These are phyloP conservation scores for Aspergillus biplanus DNA, from an alignment of 495 filamentous ascomycete genomes.

Conservation along the genomic window DNA sequence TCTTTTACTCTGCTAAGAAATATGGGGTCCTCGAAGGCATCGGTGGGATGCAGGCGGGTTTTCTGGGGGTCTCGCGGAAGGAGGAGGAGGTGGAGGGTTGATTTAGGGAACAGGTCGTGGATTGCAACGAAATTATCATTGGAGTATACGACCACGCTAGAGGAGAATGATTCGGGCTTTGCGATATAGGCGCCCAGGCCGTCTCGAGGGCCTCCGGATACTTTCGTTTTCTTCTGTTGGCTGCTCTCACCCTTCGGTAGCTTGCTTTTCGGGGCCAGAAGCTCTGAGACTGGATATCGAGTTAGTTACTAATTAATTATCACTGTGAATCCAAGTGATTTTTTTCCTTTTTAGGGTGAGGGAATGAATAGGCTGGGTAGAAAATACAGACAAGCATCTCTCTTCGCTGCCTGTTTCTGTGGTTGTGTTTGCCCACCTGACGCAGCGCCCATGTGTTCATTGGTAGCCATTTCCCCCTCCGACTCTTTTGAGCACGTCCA, in stretches of 20 bases:
- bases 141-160: constrained; percentile 67
- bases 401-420: constrained; percentile 35
- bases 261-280: constrained; percentile 67
- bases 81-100: constrained; percentile 81
- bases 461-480: constrained; percentile 15
- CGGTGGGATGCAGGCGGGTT: constrained; percentile 71
- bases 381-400: constrained; percentile 46
- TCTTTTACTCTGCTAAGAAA: constrained; percentile 69
- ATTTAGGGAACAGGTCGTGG: constrained; percentile 83
- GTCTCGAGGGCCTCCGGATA: constrained; percentile 52
- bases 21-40: constrained; percentile 69
- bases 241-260: constrained; percentile 38
- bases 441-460: not conserved
- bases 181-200: constrained; percentile 72
- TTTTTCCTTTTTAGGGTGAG: not conserved
- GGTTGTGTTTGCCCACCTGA: constrained; percentile 6
- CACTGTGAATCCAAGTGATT: not conserved
- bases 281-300: constrained; percentile 60
- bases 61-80: constrained; percentile 72
- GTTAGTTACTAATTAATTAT: not conserved
- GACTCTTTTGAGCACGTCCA: not conserved
- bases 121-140: constrained; percentile 77
- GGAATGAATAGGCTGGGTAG: not conserved
- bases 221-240: constrained; percentile 36
- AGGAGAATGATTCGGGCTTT: constrained; percentile 66